phyloP scores from a whole-genome alignment of 1,284 basidiomycete species.

The Heterobasidion annosum region DNA sequence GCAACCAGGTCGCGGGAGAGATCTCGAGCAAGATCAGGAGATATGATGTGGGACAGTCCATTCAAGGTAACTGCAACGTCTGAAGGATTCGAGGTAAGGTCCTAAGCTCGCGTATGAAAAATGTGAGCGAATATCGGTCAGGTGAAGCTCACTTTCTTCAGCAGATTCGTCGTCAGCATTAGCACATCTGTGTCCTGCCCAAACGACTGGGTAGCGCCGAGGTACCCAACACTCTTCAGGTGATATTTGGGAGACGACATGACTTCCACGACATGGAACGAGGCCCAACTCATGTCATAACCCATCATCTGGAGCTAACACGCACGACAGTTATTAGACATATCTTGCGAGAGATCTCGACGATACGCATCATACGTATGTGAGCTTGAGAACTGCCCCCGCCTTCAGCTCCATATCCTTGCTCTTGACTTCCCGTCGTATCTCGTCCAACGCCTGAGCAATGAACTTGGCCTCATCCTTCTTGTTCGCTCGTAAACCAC shows the following conservation, averaged over 20 bases:
- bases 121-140: neutral
- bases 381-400: slow-evolving; percentile 90
- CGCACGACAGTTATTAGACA: slow-evolving; percentile 1
- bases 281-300: slow-evolving; percentile 84
- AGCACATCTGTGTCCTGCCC: slow-evolving; percentile 92
- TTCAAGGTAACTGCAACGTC: slow-evolving; percentile 82
- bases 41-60: slow-evolving; percentile 84
- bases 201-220: slow-evolving; percentile 91
- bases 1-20: slow-evolving; percentile 80
- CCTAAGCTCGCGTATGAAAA: slow-evolving; percentile 37
- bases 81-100: slow-evolving; percentile 69
- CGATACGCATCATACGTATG: slow-evolving; percentile 70
- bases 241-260: slow-evolving; percentile 93
- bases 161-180: slow-evolving; percentile 93
- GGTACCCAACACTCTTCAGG: slow-evolving; percentile 93
- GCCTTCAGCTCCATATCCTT: slow-evolving; percentile 98
- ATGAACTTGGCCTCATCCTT: slow-evolving; percentile 79
- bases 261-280: slow-evolving; percentile 94
- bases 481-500: slow-evolving; percentile 82
- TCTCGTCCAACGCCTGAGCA: slow-evolving; percentile 77
- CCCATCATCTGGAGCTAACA: slow-evolving; percentile 86
- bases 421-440: slow-evolving; percentile 82
- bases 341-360: neutral
- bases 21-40: slow-evolving; percentile 83
- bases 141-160: slow-evolving; percentile 80